These are phyloP conservation scores for Termitomyces sp. DNA, from an alignment of 768 basidiomycete species.

Conservation along the genomic window DNA sequence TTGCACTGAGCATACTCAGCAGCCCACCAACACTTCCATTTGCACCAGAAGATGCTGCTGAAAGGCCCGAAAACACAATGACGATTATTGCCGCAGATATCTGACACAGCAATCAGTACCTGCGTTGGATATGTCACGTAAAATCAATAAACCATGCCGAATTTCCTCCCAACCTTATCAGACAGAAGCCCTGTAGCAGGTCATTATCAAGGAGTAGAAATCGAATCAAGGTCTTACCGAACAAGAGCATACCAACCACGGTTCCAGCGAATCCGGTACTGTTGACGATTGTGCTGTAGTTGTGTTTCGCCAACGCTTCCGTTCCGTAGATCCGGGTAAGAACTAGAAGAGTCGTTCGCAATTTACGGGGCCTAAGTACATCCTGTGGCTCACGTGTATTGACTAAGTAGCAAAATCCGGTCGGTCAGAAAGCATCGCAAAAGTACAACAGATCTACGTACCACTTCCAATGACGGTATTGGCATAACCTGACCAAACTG, in stretches of 20 bases:
- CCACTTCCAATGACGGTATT: conserved; percentile 74
- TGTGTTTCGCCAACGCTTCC: conserved; percentile 40
- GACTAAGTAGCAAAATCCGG: conserved; percentile 38
- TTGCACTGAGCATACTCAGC: conserved; percentile 72
- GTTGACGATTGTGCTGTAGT: conserved; percentile 60
- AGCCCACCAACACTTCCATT: conserved; percentile 63
- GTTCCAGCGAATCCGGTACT: conserved; percentile 80
- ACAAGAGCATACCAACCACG: conserved; percentile 75
- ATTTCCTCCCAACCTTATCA: conserved; percentile 81
- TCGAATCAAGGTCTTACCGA: conserved; percentile 41
- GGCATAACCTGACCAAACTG: conserved; percentile 56
- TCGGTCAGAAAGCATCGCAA: not conserved
- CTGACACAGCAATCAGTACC: conserved; percentile 29
- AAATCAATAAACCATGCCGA: conserved; percentile 65
- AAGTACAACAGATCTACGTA: conserved; percentile 29
- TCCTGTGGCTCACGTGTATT: conserved; percentile 45
- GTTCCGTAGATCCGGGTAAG: conserved; percentile 65
- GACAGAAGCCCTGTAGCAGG: conserved; percentile 52
- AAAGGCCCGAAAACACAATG: conserved; percentile 77
- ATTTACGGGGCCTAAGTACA: conserved; percentile 17
- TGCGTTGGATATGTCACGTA: not conserved
- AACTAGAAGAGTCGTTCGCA: conserved; percentile 34
- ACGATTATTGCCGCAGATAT: conserved; percentile 80
- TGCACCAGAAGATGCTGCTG: conserved; percentile 77
- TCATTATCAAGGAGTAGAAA: not conserved